phyloP scores from a whole-genome alignment of 768 basidiomycete species.

The Postia placenta region DNA sequence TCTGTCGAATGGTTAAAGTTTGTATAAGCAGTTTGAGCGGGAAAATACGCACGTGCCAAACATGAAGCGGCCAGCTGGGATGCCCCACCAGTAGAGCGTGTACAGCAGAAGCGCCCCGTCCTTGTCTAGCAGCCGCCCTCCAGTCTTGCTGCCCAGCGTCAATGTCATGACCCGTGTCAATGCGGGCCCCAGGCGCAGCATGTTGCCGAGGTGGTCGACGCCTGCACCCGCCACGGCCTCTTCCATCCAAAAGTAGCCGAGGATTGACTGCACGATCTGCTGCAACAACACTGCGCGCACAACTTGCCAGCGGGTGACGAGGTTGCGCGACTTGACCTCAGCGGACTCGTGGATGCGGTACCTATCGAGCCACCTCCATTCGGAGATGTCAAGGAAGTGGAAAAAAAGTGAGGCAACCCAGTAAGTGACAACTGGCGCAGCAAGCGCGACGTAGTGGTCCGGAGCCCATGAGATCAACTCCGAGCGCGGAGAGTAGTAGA shows the following conservation, averaged over 20 bases:
- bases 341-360: slow-evolving; percentile 85
- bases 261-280: slow-evolving; percentile 74
- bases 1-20: slow-evolving; percentile 46
- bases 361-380: slow-evolving; percentile 71
- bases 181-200: slow-evolving; percentile 27
- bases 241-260: slow-evolving; percentile 67
- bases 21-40: not conserved
- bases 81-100: slow-evolving; percentile 89
- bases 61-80: slow-evolving; percentile 67
- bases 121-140: slow-evolving; percentile 27
- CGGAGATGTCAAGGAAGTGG: slow-evolving; percentile 72
- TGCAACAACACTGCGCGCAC: slow-evolving; percentile 79
- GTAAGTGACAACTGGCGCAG: slow-evolving; percentile 75
- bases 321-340: slow-evolving; percentile 72
- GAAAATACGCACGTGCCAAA: slow-evolving; percentile 70
- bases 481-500: slow-evolving; percentile 19
- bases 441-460: slow-evolving; percentile 67
- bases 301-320: slow-evolving; percentile 66
- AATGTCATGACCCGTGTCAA: slow-evolving; percentile 33
- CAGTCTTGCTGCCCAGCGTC: slow-evolving; percentile 37
- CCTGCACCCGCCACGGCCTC: slow-evolving; percentile 23
- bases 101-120: slow-evolving; percentile 42
- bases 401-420: slow-evolving; percentile 81
- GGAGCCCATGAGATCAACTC: slow-evolving; percentile 34
- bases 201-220: slow-evolving; percentile 37